These are phyloP conservation scores for Helminthosporium solani DNA, from an alignment of 2,329 filamentous ascomycete species.

Conservation along the genomic window DNA sequence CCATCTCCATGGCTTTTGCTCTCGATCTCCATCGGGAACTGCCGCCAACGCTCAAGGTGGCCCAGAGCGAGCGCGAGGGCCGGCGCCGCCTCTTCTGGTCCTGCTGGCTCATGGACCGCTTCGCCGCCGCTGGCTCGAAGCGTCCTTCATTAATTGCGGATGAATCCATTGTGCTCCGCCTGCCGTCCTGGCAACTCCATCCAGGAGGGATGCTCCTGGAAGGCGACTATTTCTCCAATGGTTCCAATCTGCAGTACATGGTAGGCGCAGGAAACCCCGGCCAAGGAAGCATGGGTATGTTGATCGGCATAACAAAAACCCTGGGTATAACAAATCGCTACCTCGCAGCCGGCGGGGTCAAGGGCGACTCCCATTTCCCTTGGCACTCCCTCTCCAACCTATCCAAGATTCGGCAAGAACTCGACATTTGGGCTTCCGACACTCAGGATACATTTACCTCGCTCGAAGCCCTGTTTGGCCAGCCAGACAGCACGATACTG, in stretches of 20 bases:
- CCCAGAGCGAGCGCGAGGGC: conserved; percentile 70
- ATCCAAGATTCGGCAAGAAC: conserved; percentile 80
- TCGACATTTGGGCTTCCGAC: conserved; percentile 82
- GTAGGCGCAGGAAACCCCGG: conserved; percentile 67
- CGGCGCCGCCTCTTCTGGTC: conserved; percentile 84
- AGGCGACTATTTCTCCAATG: conserved; percentile 77
- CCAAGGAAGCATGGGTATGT: conserved; percentile 74
- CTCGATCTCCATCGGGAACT: conserved; percentile 78
- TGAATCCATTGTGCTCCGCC: conserved; percentile 69
- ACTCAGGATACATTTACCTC: conserved; percentile 78
- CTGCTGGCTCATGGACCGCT: conserved; percentile 84
- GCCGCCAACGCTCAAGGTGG: conserved; percentile 61
- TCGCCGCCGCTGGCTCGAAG: conserved; percentile 77
- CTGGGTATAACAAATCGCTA: conserved; percentile 82
- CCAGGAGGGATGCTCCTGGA: conserved; percentile 64
- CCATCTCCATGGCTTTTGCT: conserved; percentile 79
- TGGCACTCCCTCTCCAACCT: conserved; percentile 86
- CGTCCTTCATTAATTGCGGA: conserved; percentile 78
- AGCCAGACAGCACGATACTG: conserved; percentile 73
- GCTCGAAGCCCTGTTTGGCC: conserved; percentile 72
- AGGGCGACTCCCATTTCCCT: conserved; percentile 85
- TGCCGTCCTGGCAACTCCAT: conserved; percentile 72
- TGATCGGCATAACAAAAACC: conserved; percentile 82
- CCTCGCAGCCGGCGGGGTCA: conserved; percentile 79
- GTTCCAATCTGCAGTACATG: conserved; percentile 74